phyloP scores from a whole-genome alignment of 352 stramenopile species.

The Albugo laibachii region DNA sequence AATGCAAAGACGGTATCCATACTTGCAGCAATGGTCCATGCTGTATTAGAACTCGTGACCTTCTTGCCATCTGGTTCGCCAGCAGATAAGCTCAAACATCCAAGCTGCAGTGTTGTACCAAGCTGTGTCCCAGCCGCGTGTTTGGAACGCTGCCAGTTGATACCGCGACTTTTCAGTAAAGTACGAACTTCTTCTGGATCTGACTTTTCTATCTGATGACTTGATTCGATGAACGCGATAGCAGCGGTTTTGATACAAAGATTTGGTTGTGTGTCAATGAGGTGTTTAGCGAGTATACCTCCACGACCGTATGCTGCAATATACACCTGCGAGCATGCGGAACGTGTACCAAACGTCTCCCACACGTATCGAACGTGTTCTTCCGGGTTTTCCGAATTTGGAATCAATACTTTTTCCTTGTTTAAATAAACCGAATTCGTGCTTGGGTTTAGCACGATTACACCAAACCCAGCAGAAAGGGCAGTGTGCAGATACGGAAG shows the following conservation, averaged over 20 bases:
- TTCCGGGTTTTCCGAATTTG: conserved; percentile 51
- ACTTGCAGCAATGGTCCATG: conserved; percentile 62
- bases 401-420: conserved; percentile 58
- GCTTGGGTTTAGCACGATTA: conserved; percentile 64
- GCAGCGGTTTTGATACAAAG: conserved; percentile 38
- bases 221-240: conserved; percentile 69
- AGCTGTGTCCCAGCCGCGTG: conserved; percentile 45
- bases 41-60: conserved; percentile 59
- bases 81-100: conserved; percentile 53
- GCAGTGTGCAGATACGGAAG: conserved; percentile 61
- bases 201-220: conserved; percentile 37
- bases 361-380: conserved; percentile 65
- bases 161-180: conserved; percentile 40
- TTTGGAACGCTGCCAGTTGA: conserved; percentile 66
- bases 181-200: conserved; percentile 47
- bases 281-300: conserved; percentile 45
- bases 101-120: conserved; percentile 43
- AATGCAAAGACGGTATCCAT: conserved; percentile 76
- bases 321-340: conserved; percentile 58
- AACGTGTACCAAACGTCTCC: conserved; percentile 56
- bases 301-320: conserved; percentile 56
- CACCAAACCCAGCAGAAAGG: conserved; percentile 55
- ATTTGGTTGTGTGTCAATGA: conserved; percentile 47
- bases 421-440: conserved; percentile 52
- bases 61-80: conserved; percentile 39